Base-by-base conservation (phyloP, 257 asterid species). In the Avicennia marina region DNA sequence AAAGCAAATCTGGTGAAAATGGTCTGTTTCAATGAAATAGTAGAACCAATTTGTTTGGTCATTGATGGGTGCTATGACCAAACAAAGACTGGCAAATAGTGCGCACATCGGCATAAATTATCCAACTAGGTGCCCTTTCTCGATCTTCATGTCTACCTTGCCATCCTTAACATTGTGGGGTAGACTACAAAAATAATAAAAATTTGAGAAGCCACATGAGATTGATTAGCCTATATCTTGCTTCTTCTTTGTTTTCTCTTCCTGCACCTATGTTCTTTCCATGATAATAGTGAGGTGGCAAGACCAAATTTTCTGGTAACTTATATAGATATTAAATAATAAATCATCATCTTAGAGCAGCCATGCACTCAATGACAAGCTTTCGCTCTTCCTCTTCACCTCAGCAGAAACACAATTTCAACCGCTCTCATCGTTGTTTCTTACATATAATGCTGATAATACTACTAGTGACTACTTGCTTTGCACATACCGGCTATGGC, bases 281-380 rank as follows among this genome's bases (percentile, higher is more conserved):
- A 59, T 72, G 45, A 13, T 63, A 9, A 19, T 60, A 13, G 75
- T 80, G 80, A 78, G 80, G 81, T 65, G 29, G 45, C 57, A 62
- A 50, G 56, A 64, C 6, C 50, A 74, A 65, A n/a, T n/a, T n/a
- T n/a, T 1, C 4, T 43, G 49, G 15, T 19, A 51, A 72, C 67
- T 40, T 48, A 61, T 55, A 56, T 58, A 26, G 17, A 51, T n/a
- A 53, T 71, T 64, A 27, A 58, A 59, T 65, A 38, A 54, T 50
- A 19, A 64, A 26, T 29, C 68, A 38, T 52, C 62, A 22, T 41
- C 47, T 36, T 32, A 46, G 66, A 70, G 58, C 71, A 74, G 72
- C 77, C 78, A 86, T 84, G 91, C 80, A 76, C 78, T 71, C 72
- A 26, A 48, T 38, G 44, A 22, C 70, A 34, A 33, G 50, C 52